Evolutionary conservation across 331 rosid genomes (phyloP), one percentile per base, ranked within the genome.

Genomic region (Rhamnella rubrinervis): DNA sequence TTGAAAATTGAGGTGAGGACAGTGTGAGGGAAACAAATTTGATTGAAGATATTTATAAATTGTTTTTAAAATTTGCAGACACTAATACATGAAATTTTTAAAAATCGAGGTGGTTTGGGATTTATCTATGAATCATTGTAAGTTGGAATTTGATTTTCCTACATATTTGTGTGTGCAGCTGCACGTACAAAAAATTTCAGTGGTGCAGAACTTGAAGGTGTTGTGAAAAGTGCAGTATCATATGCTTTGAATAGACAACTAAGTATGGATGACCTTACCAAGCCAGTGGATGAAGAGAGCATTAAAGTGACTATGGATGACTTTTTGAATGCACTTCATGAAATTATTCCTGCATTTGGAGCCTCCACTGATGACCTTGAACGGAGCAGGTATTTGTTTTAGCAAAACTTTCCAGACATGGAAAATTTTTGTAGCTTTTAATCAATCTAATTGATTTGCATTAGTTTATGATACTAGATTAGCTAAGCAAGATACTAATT

Each of bases 131-230:
- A 62, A 69, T 59, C 66, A 40, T 44, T 56, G 67, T 73, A 67
- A 71, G 51, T 46, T 66, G 41, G 62, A 44, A 25, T 56, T 55
- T 69, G 65, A 56, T 57, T 61, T 66, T 41, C 63, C 7, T 3
- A 47, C 66, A 39, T 79, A 46, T 72, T 52, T 56, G 52, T 73
- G 57, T 67, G 56, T 76, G 82, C 87, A 91, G 99, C 99, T 82
- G 97, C 99, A 69, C 91, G 97, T 67, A 91, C 99, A 14, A 95
- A 95, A 81, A 95, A 95, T 77, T 95, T 78, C 61, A 95, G 99
- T 71, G 99, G 99, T 89, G 99, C 99, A 20, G 99, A 95, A 87
- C 96, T 95, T 74, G 97, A 95, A 87, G 99, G 99, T 79, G 97
- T 95, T 78, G 99, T 95, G 38, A 95, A 91, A 88, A 95, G 97